Conservation (phyloP, 192 early-diverging fungal genomes). For the Glomus cerebriforme region DNA sequence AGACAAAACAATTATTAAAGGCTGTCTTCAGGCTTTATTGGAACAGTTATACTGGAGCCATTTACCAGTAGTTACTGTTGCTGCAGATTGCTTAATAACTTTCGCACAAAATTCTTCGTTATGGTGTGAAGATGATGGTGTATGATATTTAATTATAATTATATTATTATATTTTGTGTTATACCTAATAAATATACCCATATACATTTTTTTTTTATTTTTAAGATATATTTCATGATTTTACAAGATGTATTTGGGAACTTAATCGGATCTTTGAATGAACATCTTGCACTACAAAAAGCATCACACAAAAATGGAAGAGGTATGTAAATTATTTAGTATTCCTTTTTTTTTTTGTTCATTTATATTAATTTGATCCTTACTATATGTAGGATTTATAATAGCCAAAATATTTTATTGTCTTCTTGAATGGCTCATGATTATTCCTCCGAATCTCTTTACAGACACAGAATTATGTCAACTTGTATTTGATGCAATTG, state of each 20-base stretch:
- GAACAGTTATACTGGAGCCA: slow-evolving; percentile 68
- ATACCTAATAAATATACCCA: background rate
- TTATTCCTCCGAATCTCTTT: slow-evolving; percentile 58
- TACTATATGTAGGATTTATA: slow-evolving; percentile 47
- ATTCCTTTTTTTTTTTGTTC: background rate
- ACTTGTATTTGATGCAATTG: slow-evolving; percentile 73
- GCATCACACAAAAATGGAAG: slow-evolving; percentile 41
- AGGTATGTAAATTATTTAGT: background rate
- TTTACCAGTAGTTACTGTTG: slow-evolving; percentile 60
- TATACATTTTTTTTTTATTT: slow-evolving; percentile 5
- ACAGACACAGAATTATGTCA: slow-evolving; percentile 62
- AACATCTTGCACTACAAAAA: slow-evolving; percentile 63
- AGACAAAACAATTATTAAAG: slow-evolving; percentile 47
- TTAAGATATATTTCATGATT: slow-evolving; percentile 41
- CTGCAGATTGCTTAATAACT: slow-evolving; percentile 63
- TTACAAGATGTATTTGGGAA: slow-evolving; percentile 64
- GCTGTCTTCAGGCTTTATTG: slow-evolving; percentile 62
- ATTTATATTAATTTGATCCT: background rate
- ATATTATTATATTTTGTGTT: background rate
- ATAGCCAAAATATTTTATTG: slow-evolving; percentile 70
- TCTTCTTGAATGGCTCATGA: slow-evolving; percentile 78
- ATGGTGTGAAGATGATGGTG: slow-evolving; percentile 58
- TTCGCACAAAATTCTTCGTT: slow-evolving; percentile 60
- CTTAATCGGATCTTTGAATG: slow-evolving; percentile 66
- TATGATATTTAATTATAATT: slow-evolving; percentile 33